Base-by-base conservation (phyloP, 2,329 filamentous ascomycete genomes). In the Fusarium vanettenii region DNA sequence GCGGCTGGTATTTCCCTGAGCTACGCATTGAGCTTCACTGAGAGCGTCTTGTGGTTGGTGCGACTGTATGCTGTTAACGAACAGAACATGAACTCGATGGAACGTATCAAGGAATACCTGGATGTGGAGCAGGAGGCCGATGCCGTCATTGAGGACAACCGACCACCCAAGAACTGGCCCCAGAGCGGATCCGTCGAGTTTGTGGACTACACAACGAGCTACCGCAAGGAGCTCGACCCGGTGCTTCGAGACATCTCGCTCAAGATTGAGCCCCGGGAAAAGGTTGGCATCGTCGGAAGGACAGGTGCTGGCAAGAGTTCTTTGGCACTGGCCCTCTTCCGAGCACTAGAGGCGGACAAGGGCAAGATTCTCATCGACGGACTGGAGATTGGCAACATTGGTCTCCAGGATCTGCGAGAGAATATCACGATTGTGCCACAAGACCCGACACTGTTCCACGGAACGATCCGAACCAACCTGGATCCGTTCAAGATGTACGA, bases 81-180 rank as follows among this genome's bases (percentile, higher is more conserved):
- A 85, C 97, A 99, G 84, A 98, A 98, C 84, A 98, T 99, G 97
- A 99, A 99, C 84, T 96, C 96, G 4, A 95, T 98, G 59, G 97
- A 99, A 85, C 94, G 97, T 80, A 93, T 99, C 80, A 97, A 98
- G 86, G 97, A 99, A 82, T 99, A 98, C 80, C 89, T 98, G 39
- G 95, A 98, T 52, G 94, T 99, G 1, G 96, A 98, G 78, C 96
- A 98, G 82, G 97, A 99, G 84, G 95, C 97, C 1, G 87, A 89
- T 1, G 88, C 94, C 1, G 87, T 97, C 45, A 89, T 97, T 45
- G 91, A 95, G 64, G 91, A 96, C 69, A 94, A 91, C 74, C 90
- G 94, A 31, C 97, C 97, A 8, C 88, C 93, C 0, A 84, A 88
- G 6, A 92, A 94, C 80, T 99, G 97, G 97, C 97, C 97, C 10